Evolutionary conservation across 306 rosid genomes (phyloP), one percentile per base, ranked within the genome.

Genomic region (Trifolium pratense): DNA sequence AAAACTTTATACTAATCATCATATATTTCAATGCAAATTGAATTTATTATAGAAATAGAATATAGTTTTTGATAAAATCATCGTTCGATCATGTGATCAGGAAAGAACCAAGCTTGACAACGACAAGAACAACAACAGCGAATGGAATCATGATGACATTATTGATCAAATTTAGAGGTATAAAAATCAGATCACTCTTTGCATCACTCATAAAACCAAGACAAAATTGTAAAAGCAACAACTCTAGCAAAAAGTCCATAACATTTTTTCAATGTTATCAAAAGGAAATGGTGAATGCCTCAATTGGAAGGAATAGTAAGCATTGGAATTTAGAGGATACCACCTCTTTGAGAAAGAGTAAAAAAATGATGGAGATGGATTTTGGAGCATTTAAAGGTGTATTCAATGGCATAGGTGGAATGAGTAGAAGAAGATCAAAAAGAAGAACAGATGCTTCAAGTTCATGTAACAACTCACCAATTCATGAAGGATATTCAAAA

Each of bases 391-490:
- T 88, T 5, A 77, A 74, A 79, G 87, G 92, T 36, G 71, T 84
- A 52, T 61, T 88, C 7, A 83, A 63, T 68, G 80, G 77, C 1
- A 40, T 79, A 66, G 39, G 39, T 0, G 78, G 81, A 39, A 34
- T 71, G 45, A 75, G 83, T 53, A 55, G 77, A 3, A 75, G 79
- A 8, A 70, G 74, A 42, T 76, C 84, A 15, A 84, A 76, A 51
- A 74, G 76, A 20, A 75, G 71, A 52, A 83, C 23, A 4, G 23
- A 13, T 59, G 12, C 2, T 40, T 82, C 89, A 13, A 80, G 63
- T 52, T 86, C 93, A 14, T 56, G 82, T 42, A 48, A 78, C 71
- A 76, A 71, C 5, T 78, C 93, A 14, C 93, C 93, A 15, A 43
- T 81, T 58, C 89, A 84, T 72, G 34, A 71, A 70, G 81, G 72